phyloP scores from a whole-genome alignment of 768 basidiomycete species.

The Coprinopsis cinerea region DNA sequence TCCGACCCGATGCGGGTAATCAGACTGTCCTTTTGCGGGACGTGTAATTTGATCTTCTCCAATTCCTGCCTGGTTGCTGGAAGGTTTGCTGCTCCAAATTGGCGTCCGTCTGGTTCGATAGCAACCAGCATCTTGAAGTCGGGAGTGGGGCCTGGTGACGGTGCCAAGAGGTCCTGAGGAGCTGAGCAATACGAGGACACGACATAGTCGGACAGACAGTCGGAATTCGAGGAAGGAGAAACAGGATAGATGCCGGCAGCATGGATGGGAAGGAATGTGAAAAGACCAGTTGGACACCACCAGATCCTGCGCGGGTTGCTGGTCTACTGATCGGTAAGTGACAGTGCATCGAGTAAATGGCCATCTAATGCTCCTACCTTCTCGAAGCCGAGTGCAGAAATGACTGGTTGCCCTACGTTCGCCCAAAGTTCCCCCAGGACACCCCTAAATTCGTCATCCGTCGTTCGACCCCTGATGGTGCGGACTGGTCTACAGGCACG shows the following conservation, averaged over 20 bases:
- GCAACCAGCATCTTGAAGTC: conserved; percentile 2
- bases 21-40: neutral
- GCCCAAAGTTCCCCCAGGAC: too few species aligned
- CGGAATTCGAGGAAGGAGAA: neutral
- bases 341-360: too few species aligned
- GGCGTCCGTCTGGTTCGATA: neutral
- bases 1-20: neutral
- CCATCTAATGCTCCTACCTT: too few species aligned
- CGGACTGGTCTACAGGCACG: too few species aligned
- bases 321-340: too few species aligned
- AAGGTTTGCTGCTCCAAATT: neutral
- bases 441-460: too few species aligned
- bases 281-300: conserved; percentile 25
- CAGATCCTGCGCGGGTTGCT: too few species aligned
- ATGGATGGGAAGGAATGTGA: conserved; percentile 25
- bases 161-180: neutral
- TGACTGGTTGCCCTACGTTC: too few species aligned
- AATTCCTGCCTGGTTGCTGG: neutral
- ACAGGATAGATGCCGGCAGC: conserved; percentile 21
- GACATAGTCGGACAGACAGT: neutral
- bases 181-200: too few species aligned
- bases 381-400: too few species aligned
- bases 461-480: too few species aligned
- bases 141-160: neutral
- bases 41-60: neutral